A percentile compares a stretch with the other conserved stretches of the same genome.
These are phyloP conservation scores for Phoenix roebelenii DNA, from an alignment of 176 grass and related monocot species.

Conservation along the genomic window DNA sequence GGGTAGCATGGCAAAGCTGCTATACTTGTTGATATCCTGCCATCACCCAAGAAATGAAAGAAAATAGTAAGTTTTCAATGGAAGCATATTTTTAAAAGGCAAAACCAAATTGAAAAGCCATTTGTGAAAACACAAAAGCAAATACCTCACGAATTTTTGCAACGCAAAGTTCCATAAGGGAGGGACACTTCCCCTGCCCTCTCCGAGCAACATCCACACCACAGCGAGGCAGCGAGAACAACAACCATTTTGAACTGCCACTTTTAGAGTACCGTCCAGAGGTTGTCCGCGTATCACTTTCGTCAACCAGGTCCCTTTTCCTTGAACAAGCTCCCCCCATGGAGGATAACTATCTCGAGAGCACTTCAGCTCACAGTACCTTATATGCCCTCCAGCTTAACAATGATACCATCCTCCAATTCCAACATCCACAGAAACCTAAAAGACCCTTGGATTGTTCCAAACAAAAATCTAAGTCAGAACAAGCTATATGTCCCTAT, in stretches of 20 bases:
- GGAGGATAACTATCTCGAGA: background rate
- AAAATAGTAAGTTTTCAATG: background rate
- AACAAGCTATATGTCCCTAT: too few relatives aligned
- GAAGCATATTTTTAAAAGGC: background rate
- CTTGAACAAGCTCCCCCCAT: constrained; percentile 95
- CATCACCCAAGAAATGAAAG: constrained; percentile 20
- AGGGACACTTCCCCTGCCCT: constrained; percentile 41
- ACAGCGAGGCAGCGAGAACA: constrained; percentile 52
- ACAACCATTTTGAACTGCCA: constrained; percentile 79
- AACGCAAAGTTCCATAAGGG: constrained; percentile 75
- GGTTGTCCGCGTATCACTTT: constrained; percentile 25
- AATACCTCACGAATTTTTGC: constrained; percentile 69
- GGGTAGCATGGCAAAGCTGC: constrained; percentile 66
- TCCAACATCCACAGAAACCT: too few relatives aligned
- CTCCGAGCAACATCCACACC: constrained; percentile 20
- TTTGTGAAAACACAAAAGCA: background rate
- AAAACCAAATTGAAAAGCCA: constrained; percentile 2
- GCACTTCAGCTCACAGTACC: too few relatives aligned
- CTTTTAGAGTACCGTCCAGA: constrained; percentile 76
- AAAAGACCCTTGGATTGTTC: too few relatives aligned
- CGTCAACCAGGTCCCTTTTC: constrained; percentile 51
- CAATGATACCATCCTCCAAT: too few relatives aligned
- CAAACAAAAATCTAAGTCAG: too few relatives aligned
- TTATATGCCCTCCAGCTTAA: too few relatives aligned
- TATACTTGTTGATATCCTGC: constrained; percentile 79